phyloP scores from a whole-genome alignment of 345 rosid species.

The Garcia nutans region DNA sequence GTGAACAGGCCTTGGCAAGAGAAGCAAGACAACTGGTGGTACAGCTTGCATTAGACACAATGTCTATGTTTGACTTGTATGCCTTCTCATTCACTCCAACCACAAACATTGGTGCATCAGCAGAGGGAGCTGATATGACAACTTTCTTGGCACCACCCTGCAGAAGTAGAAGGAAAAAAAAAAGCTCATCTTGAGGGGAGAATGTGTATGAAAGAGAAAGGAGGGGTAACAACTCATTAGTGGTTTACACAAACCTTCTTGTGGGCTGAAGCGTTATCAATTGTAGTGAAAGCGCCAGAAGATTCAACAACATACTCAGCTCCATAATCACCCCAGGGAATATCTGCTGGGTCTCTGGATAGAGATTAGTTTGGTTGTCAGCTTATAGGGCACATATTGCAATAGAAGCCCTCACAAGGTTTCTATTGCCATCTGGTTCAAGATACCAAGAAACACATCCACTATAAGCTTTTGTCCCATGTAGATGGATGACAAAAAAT shows the following conservation, averaged over 20 bases:
- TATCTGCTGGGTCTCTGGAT: conserved; percentile 85
- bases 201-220: background rate
- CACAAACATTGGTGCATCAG: conserved; percentile 99
- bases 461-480: background rate
- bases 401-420: background rate
- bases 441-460: background rate
- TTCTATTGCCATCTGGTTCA: conserved; percentile 1
- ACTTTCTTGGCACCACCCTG: conserved; percentile 99
- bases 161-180: conserved; percentile 10
- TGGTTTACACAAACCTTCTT: conserved; percentile 48
- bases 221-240: background rate
- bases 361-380: conserved; percentile 17
- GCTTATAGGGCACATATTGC: background rate
- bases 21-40: conserved; percentile 99
- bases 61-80: conserved; percentile 82
- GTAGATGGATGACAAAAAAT: background rate
- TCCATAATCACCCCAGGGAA: conserved; percentile 96
- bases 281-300: conserved; percentile 89
- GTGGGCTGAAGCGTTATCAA: conserved; percentile 83
- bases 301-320: conserved; percentile 92
- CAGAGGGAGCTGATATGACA: conserved; percentile 96
- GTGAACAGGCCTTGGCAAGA: conserved; percentile 81
- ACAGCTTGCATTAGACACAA: conserved; percentile 99
- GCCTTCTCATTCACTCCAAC: conserved; percentile 91
- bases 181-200: conserved; percentile 3